Evolutionary conservation across 345 rosid species (phyloP), one percentile per base, ranked within the genome.

Genomic region (Erysimum cheiranthoides): DNA sequence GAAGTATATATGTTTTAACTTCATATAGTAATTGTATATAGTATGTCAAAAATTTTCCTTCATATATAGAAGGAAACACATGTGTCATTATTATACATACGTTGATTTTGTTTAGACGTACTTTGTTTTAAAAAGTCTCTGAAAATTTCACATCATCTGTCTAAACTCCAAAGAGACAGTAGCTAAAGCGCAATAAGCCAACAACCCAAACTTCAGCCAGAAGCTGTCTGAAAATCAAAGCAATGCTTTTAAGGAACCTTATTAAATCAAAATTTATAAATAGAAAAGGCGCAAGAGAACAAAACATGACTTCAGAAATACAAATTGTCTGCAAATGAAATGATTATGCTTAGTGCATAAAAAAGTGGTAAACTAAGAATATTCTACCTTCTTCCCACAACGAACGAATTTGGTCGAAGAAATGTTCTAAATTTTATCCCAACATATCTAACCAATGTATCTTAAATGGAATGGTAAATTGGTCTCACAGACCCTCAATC

Each of bases 141-240:
- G 60, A 62, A 43, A 42, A 45, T 27, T 36, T 53, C 38, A 45
- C 60, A 77, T 64, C 42, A 63, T 11, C 35, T 36, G 63, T 64
- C 21, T 45, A 56, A 70, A 71, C 53, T 64, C 45, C 71, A 54
- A 30, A 45, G 66, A 62, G 43, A 70, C 31, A 21, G 68, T 52
- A 76, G 43, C 16, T 76, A 76, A 78, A 78, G 81, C 45, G 61
- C 72, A 78, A 56, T 71, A 47, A 71, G 80, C 68, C 76, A 77
- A 78, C 81, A 71, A 78, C 54, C 77, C 16, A 65, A 66, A 59
- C 81, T 78, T 71, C 17, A 78, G 16, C 27, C 73, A 71, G 77
- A 78, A 78, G 81, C 76, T 78, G 81, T 71, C 72, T 78, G 81
- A 65, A 71, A 78, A 49, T 39, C 81, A 78, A 71, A 78, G 77